phyloP scores from a whole-genome alignment of 2,329 filamentous ascomycete species.

The Penicillium expansum region DNA sequence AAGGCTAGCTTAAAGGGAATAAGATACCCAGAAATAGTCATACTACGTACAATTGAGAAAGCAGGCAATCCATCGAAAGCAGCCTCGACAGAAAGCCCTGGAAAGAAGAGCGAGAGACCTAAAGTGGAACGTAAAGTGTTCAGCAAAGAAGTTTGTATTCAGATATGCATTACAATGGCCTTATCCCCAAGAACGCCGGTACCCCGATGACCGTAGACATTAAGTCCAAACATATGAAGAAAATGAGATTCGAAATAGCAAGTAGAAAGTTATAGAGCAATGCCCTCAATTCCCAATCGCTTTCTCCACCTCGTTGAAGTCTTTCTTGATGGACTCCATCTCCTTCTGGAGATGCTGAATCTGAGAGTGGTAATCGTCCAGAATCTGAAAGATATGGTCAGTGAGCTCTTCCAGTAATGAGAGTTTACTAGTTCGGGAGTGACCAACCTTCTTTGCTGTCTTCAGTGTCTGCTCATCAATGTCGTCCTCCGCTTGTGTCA shows the following conservation, averaged over 20 bases:
- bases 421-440: slow-evolving; percentile 18
- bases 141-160: slow-evolving; percentile 17
- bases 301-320: slow-evolving; percentile 57
- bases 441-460: slow-evolving; percentile 58
- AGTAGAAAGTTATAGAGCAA: slow-evolving; percentile 2
- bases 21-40: background rate
- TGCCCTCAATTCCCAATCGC: slow-evolving; percentile 24
- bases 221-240: slow-evolving; percentile 14
- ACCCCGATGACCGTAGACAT: slow-evolving; percentile 23
- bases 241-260: slow-evolving; percentile 9
- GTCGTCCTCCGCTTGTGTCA: slow-evolving; percentile 43
- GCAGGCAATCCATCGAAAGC: background rate
- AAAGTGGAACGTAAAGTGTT: background rate
- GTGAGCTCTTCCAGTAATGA: slow-evolving; percentile 18
- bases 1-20: background rate
- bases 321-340: slow-evolving; percentile 56
- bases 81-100: background rate
- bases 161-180: slow-evolving; percentile 24
- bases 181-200: slow-evolving; percentile 22
- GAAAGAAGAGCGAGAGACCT: background rate
- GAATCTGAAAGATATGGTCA: slow-evolving; percentile 39
- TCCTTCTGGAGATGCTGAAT: slow-evolving; percentile 61
- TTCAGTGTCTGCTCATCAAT: slow-evolving; percentile 59
- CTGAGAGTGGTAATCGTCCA: slow-evolving; percentile 51
- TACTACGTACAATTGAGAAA: background rate